Base-by-base conservation (phyloP, 345 rosid genomes). In the Gossypium herbaceum region DNA sequence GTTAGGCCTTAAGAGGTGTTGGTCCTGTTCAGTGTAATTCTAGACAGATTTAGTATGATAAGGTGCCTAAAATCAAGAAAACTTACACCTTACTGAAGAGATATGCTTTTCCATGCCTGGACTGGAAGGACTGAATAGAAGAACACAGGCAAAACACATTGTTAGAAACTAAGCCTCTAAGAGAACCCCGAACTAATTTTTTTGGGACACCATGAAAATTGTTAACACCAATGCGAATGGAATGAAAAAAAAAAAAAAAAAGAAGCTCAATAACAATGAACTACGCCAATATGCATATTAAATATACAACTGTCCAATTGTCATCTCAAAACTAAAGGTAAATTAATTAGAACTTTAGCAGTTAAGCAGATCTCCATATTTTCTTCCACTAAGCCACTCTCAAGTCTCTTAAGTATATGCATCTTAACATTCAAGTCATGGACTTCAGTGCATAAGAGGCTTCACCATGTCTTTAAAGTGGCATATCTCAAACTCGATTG, bases 41-140 rank as follows among this genome's bases (percentile, higher is more conserved):
- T 39, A n/a, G 54, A 67, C n/a, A 22, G 39, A 69, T 48, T 56
- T 13, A 24, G 17, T 48, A 61, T 22, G 27, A 78, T 29, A 34
- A 73, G 81, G 70, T 55, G 27, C 61, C 80, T 78, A 67, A 79
- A 79, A 61, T 70, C 57, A 73, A 85, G 79, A 86, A n/a, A 79
- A 90, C 99, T 95, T 93, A 95, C 99, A 93, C 99, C 82, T 90
- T 91, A 61, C 68, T 81, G 91, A 95, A 95, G 85, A 95, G 98
- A 85, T 93, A 95, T 78, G 99, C 99, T 82, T 86, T 90, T 83
- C 99, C 99, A 85, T 95, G 93, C 84, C 86, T 91, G 89, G 84
- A 17, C 66, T 89, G 91, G 88, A 95, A 95, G 74, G 93, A 81
- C 99, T 95, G 89, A 84, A 82, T 79, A 79, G 75, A 85, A 81